A percentile compares a stretch with the other conserved stretches of the same genome.
phyloP scores from a whole-genome alignment of 2,329 filamentous ascomycete genomes.

The Paramyrothecium sp. region DNA sequence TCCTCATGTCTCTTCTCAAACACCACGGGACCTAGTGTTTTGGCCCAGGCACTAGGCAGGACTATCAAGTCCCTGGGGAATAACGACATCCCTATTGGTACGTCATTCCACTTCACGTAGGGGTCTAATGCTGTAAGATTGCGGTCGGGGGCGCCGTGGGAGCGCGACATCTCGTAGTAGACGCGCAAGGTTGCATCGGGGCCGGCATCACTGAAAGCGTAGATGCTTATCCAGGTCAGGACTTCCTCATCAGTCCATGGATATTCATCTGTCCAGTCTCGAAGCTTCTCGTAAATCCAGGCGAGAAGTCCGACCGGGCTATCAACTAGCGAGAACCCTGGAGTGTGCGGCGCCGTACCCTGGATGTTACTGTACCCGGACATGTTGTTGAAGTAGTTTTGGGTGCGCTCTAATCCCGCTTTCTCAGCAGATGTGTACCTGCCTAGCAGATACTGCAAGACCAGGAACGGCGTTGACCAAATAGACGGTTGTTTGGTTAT shows the following conservation, averaged over 20 bases:
- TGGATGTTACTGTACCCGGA: slow-evolving; percentile 2
- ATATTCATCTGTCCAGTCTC: slow-evolving; percentile 72
- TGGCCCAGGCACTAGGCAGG: background rate
- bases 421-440: slow-evolving; percentile 37
- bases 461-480: slow-evolving; percentile 51
- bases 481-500: slow-evolving; percentile 48
- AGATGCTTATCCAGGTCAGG: slow-evolving; percentile 70
- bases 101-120: background rate
- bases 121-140: background rate
- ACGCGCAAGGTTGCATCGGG: slow-evolving; percentile 65
- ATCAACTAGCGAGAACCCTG: slow-evolving; percentile 68
- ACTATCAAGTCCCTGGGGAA: background rate
- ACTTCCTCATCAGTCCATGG: slow-evolving; percentile 74
- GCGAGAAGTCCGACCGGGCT: slow-evolving; percentile 68
- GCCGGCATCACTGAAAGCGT: slow-evolving; percentile 67
- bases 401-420: background rate
- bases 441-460: slow-evolving; percentile 49
- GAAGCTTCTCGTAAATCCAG: slow-evolving; percentile 80
- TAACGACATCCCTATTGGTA: background rate
- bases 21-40: background rate
- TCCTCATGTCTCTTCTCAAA: background rate
- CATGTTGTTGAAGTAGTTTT: background rate
- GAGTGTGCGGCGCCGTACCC: slow-evolving; percentile 65
- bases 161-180: slow-evolving; percentile 65
- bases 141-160: slow-evolving; percentile 1